Percentiles rank a stretch among this genome's conserved stretches.
Evolutionary conservation across 768 basidiomycete species (phyloP).

Genomic region (Fomitopsis serialis): DNA sequence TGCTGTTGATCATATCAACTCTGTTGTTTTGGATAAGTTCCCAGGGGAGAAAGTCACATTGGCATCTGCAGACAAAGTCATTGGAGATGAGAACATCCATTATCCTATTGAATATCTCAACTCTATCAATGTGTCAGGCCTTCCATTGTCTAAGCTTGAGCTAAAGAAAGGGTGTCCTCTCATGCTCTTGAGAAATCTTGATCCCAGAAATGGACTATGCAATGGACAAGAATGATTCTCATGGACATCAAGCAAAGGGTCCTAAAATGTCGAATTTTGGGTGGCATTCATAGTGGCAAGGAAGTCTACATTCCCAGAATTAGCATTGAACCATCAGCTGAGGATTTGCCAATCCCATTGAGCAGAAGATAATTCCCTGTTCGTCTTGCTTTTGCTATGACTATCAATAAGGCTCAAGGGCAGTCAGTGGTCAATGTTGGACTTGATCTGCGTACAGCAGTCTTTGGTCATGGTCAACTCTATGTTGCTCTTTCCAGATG

Average conservation of each 20-base stretch:
- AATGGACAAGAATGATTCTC: conserved; percentile 33
- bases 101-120: conserved; percentile 34
- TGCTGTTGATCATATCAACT: conserved; percentile 31
- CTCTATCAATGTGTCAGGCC: conserved; percentile 29
- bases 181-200: conserved; percentile 40
- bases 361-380: conserved; percentile 36
- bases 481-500: conserved; percentile 38
- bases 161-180: conserved; percentile 24
- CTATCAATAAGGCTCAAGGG: conserved; percentile 35
- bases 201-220: conserved; percentile 27
- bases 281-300: conserved; percentile 32
- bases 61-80: conserved; percentile 17
- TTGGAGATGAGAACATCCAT: conserved; percentile 22
- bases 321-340: conserved; percentile 23
- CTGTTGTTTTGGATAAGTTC: conserved; percentile 10
- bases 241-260: conserved; percentile 20
- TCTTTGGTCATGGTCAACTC: conserved; percentile 40
- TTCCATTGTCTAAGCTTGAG: conserved; percentile 27
- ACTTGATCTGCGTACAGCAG: conserved; percentile 29
- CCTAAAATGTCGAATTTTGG: conserved; percentile 29
- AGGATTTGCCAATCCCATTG: conserved; percentile 26
- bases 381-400: conserved; percentile 30
- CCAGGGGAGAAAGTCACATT: conserved; percentile 16
- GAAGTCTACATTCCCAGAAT: conserved; percentile 36
- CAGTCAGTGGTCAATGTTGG: conserved; percentile 40